These are phyloP conservation scores for Penicillium turbatum DNA, from an alignment of 495 filamentous ascomycete species.

Conservation along the genomic window DNA sequence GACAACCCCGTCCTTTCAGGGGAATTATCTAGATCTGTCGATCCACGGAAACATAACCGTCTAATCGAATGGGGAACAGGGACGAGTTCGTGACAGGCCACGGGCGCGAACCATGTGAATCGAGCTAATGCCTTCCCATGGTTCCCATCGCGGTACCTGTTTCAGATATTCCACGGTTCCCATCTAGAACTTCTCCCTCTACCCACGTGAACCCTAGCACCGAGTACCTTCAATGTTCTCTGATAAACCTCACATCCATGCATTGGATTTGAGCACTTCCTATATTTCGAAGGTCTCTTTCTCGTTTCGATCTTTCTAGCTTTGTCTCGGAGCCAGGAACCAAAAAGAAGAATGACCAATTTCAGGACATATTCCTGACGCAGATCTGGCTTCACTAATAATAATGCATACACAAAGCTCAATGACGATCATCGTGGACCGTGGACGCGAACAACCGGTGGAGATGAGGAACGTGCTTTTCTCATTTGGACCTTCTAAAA, in stretches of 20 bases:
- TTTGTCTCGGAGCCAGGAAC: too few species aligned
- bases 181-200: neutral
- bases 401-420: neutral
- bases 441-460: conserved; percentile 1
- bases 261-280: too few species aligned
- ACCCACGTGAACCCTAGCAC: too few species aligned
- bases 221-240: too few species aligned
- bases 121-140: too few species aligned
- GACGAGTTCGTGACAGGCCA: neutral
- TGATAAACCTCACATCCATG: too few species aligned
- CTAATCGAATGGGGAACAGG: neutral
- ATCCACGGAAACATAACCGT: neutral
- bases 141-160: too few species aligned
- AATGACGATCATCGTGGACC: conserved; percentile 6
- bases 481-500: neutral
- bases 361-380: conserved; percentile 1
- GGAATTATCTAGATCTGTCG: neutral
- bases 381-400: neutral
- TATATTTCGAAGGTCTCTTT: too few species aligned
- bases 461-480: neutral
- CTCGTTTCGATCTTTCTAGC: neutral
- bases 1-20: neutral
- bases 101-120: neutral
- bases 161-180: too few species aligned
- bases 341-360: neutral